Base-by-base conservation (phyloP, 2,329 filamentous ascomycete genomes). In the Eutypa lata region DNA sequence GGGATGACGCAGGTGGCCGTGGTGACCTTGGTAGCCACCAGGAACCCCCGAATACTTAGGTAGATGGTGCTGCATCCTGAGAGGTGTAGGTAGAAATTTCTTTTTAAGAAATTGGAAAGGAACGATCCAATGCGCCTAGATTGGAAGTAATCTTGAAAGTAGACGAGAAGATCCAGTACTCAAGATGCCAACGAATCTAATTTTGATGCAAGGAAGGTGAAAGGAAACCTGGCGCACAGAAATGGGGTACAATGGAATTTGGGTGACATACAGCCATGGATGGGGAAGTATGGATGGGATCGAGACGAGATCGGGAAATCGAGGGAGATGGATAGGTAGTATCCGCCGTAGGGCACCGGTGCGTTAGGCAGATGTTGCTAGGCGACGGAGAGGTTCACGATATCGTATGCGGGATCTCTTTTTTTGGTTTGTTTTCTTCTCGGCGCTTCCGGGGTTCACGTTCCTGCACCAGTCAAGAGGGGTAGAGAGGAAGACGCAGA, bases 231-330 rank as follows among this genome's bases (percentile, higher is more conserved):
- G 35, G 22, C 19, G 14, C 35, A 18, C 19, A 45, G 48, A 26
- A 38, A 38, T 28, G 21, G 46, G 38, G 16, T 35, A 24, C 21
- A 38, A 33, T 35, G 44, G 47, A 47, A 28, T 21, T 48, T 31
- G 19, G 21, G 24, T 43, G 45, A 55, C 53, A 46, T 55, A 55
- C 53, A 55, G 53, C 53, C 53, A 55, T 55, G 50, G 49, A 48
- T 50, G 47, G 51, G 50, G 33, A 45, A n/a, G 28, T 11, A 33
- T 33, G 7, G n/a, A 47, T 33, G 11, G 5, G 26, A 40, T 49
- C 45, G 46, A 47, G 38, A 28, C 14, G 42, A 35, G 22, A 8
- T 24, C 13, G n/a, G 42, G 42, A 16, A 45, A 45, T 35, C 44
- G 45, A 22, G 43, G 28, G 16, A 24, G 33, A 19, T 45, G 13